A percentile compares a stretch with the other conserved stretches of the same genome.
These are phyloP conservation scores for Magnusiomyces clavatus DNA, from an alignment of 1,139 yeast genomes.

Conservation along the genomic window DNA sequence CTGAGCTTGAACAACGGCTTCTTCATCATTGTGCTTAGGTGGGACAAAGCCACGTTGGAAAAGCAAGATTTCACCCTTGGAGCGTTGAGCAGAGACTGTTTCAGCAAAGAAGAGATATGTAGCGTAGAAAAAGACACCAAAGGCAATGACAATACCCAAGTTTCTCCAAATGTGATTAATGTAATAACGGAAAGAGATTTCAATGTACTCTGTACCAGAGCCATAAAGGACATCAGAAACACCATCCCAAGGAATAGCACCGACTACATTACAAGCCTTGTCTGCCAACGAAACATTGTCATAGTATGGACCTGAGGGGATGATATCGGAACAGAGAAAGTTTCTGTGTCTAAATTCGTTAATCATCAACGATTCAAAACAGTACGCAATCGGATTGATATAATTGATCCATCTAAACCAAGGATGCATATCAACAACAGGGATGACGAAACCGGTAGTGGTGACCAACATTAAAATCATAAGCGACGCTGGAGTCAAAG, in stretches of 20 bases:
- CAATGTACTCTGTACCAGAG: slow-evolving; percentile 48
- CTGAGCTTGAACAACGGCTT: slow-evolving; percentile 7
- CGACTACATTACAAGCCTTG: slow-evolving; percentile 51
- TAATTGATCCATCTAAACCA: slow-evolving; percentile 48
- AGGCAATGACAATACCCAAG: slow-evolving; percentile 56
- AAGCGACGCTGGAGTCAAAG: slow-evolving; percentile 67
- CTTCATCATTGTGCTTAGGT: neutral
- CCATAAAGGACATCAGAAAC: slow-evolving; percentile 29
- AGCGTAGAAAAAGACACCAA: slow-evolving; percentile 42
- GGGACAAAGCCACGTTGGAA: slow-evolving; percentile 36
- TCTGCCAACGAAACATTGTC: slow-evolving; percentile 32
- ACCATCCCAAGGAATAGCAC: slow-evolving; percentile 47
- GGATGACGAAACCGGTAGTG: slow-evolving; percentile 38
- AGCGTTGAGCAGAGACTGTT: slow-evolving; percentile 61
- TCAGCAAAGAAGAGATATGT: slow-evolving; percentile 52
- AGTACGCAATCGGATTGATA: slow-evolving; percentile 42
- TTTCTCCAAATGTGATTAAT: slow-evolving; percentile 69
- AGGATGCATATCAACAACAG: slow-evolving; percentile 40
- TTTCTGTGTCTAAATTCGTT: slow-evolving; percentile 40
- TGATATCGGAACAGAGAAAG: slow-evolving; percentile 36
- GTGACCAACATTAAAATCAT: slow-evolving; percentile 41
- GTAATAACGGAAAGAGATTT: slow-evolving; percentile 38
- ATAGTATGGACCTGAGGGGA: slow-evolving; percentile 45
- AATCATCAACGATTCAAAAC: slow-evolving; percentile 38
- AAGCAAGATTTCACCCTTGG: slow-evolving; percentile 68